phyloP scores from a whole-genome alignment of 352 stramenopile genomes.

The Phytopythium sindhum region DNA sequence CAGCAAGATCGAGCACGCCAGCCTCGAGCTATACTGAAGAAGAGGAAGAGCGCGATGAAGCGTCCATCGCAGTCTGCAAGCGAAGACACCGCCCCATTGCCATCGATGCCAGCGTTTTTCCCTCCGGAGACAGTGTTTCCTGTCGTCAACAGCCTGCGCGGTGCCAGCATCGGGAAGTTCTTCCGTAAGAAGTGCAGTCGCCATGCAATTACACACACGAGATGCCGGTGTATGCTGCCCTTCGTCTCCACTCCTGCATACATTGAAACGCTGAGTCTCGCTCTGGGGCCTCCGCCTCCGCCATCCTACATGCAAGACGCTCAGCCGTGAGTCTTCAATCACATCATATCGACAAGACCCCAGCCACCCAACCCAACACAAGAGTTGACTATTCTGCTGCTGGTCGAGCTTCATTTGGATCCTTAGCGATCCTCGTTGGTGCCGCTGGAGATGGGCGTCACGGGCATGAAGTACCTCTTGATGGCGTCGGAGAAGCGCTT shows the following conservation, averaged over 20 bases:
- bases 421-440: slow-evolving; percentile 37
- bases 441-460: slow-evolving; percentile 77
- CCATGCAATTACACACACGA: slow-evolving; percentile 49
- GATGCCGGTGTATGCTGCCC: slow-evolving; percentile 61
- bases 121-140: slow-evolving; percentile 33
- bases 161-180: slow-evolving; percentile 44
- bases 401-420: background rate
- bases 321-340: background rate
- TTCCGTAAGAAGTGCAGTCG: slow-evolving; percentile 60
- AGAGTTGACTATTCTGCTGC: background rate
- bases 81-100: background rate
- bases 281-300: slow-evolving; percentile 21
- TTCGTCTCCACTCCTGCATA: slow-evolving; percentile 49
- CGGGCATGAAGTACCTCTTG: slow-evolving; percentile 96
- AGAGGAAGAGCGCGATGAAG: background rate
- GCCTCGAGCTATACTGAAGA: background rate
- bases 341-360: background rate
- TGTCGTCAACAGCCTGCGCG: slow-evolving; percentile 41
- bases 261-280: slow-evolving; percentile 46
- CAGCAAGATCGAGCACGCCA: background rate
- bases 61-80: background rate
- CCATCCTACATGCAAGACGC: background rate
- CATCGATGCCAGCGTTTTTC: background rate
- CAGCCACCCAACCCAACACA: background rate
- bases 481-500: slow-evolving; percentile 95